Conservation (phyloP, 2,329 filamentous ascomycete species). For the Exserohilum turcica region DNA sequence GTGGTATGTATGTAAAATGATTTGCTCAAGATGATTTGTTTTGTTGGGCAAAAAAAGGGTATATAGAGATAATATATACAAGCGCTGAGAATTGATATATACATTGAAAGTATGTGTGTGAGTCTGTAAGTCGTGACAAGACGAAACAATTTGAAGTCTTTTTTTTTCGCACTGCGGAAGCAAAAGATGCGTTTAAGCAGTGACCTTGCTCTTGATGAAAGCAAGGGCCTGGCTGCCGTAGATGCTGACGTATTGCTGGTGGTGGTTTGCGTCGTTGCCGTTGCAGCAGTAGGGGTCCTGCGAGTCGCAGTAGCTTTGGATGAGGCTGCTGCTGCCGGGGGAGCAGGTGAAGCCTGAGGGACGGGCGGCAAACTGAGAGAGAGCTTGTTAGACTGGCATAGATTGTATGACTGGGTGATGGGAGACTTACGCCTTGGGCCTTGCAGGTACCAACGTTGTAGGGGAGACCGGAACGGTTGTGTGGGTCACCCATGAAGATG, state of each 20-base stretch:
- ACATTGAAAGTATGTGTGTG: conserved; percentile 1
- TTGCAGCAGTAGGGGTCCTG: conserved; percentile 70
- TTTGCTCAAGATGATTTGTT: too few species aligned
- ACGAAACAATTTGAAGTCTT: too few species aligned
- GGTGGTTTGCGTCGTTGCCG: conserved; percentile 63
- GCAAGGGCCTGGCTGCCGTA: conserved; percentile 64
- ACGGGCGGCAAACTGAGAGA: conserved; percentile 65
- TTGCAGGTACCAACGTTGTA: conserved; percentile 67
- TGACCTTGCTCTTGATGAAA: conserved; percentile 63
- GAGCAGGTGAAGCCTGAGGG: conserved; percentile 62
- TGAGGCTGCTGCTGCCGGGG: conserved; percentile 58
- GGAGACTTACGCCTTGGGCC: conserved; percentile 61
- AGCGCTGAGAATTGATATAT: conserved; percentile 6
- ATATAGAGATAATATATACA: not conserved
- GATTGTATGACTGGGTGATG: not conserved
- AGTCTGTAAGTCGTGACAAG: too few species aligned
- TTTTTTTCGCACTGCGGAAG: not conserved
- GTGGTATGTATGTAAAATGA: too few species aligned
- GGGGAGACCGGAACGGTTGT: conserved; percentile 60
- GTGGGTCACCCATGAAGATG: conserved; percentile 69
- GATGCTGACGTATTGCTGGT: conserved; percentile 65
- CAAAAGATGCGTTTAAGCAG: conserved; percentile 27
- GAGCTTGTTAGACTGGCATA: conserved; percentile 1
- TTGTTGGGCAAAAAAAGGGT: too few species aligned
- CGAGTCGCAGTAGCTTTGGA: conserved; percentile 69